Evolutionary conservation across 2,329 filamentous ascomycete species (phyloP), one percentile per base, ranked within the genome.

Genomic region (Hypoxylon sp.): DNA sequence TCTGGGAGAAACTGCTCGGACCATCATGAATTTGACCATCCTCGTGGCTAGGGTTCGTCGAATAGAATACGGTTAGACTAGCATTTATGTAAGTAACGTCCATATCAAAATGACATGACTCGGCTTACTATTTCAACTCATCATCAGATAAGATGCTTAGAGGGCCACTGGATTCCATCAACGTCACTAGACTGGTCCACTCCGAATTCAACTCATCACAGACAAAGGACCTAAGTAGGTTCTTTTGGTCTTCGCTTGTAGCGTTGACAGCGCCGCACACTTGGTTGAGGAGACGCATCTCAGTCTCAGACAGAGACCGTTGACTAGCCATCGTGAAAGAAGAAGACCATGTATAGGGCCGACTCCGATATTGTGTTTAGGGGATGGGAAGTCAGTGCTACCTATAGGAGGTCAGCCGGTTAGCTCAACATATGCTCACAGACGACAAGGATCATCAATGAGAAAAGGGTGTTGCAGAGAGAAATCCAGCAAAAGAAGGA

Each of bases 61-160:
- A 29, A 19, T 51, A 14, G 6, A 60, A 30, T n/a, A 43, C 30
- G 5, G 52, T 45, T 11, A 67, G 47, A 47, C 63, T 70, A 25
- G 46, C 2, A 19, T 29, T 8, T 16, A 19, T 19, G 50, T 65
- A 7, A 69, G 53, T 5, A 43, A 53, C 34, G 19, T 2, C 12
- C 9, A 14, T 30, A 11, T 39, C 14, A 23, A 50, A 37, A 25
- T 9, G 12, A 27, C n/a, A 41, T 37, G 7, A 21, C 12, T 23
- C 30, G n/a, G 61, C 65, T 27, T 63, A 70, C 68, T 67, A 69
- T 43, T 56, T 62, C 12, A 69, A 47, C 50, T 70, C 65, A 34
- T 70, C 68, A 11, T 62, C 57, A 4, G 65, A 64, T 9, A 70
- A 9, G 52, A 67, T 46, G 51, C 57, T 54, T 8, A 70, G 27